These are phyloP conservation scores for Mycosphaerella sp. DNA, from an alignment of 2,329 filamentous ascomycete genomes.

Conservation along the genomic window DNA sequence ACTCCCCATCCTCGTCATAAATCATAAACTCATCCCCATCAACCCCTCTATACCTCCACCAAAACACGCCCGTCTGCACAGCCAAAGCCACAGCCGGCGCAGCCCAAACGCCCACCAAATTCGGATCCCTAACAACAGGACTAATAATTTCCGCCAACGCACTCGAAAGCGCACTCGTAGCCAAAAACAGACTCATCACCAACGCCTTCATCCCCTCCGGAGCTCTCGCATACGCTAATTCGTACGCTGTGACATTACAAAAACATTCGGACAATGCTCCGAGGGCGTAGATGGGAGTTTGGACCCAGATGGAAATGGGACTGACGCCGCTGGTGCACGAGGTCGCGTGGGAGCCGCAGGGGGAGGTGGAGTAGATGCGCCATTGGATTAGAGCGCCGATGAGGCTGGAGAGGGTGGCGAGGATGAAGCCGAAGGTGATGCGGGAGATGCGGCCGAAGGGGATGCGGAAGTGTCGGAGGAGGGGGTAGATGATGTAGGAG, in stretches of 20 bases:
- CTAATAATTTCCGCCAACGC: constrained; percentile 41
- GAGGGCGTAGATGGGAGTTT: constrained; percentile 34
- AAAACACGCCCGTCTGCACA: constrained; percentile 45
- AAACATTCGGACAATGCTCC: constrained; percentile 38
- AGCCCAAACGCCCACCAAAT: constrained; percentile 39
- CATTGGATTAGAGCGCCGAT: constrained; percentile 50
- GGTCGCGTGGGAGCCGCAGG: constrained; percentile 39
- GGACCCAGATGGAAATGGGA: constrained; percentile 20
- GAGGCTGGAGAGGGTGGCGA: constrained; percentile 46
- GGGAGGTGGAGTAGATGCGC: constrained; percentile 46
- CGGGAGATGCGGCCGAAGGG: constrained; percentile 44
- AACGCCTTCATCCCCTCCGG: constrained; percentile 41
- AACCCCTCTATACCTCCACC: constrained; percentile 41
- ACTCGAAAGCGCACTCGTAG: constrained; percentile 36
- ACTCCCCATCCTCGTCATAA: neutral
- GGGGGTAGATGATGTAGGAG: constrained; percentile 38
- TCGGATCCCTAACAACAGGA: constrained; percentile 42
- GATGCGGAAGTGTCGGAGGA: constrained; percentile 36
- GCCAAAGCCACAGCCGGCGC: constrained; percentile 39
- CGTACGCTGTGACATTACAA: constrained; percentile 39
- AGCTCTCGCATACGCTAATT: constrained; percentile 40
- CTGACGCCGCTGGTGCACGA: constrained; percentile 17
- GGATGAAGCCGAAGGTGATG: constrained; percentile 45
- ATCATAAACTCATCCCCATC: constrained; percentile 27
- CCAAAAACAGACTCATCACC: constrained; percentile 34